phyloP scores from a whole-genome alignment of 768 basidiomycete species.

The Psilocybe azurescens region DNA sequence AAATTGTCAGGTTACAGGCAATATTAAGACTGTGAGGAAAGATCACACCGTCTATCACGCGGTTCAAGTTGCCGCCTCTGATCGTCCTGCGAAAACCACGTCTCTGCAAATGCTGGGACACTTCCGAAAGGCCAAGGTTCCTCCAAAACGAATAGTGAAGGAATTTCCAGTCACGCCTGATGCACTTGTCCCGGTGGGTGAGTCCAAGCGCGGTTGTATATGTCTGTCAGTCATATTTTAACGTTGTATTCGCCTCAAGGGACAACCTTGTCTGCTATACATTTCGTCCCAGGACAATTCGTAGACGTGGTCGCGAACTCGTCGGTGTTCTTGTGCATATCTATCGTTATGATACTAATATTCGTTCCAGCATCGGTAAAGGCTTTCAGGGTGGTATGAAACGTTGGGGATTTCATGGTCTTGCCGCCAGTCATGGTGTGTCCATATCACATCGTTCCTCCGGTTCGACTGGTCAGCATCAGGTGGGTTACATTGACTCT shows the following conservation, averaged over 20 bases:
- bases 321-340: constrained; percentile 52
- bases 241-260: constrained; percentile 49
- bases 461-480: constrained; percentile 94
- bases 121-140: constrained; percentile 81
- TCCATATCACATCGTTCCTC: constrained; percentile 92
- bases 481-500: constrained; percentile 51
- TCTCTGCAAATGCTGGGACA: constrained; percentile 87
- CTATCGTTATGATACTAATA: constrained; percentile 1
- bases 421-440: constrained; percentile 94
- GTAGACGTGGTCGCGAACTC: constrained; percentile 92
- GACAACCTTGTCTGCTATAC: constrained; percentile 86
- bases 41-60: constrained; percentile 83
- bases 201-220: constrained; percentile 29
- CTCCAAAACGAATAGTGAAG: constrained; percentile 82
- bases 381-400: constrained; percentile 99
- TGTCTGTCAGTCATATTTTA: not conserved
- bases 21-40: constrained; percentile 65
- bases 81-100: constrained; percentile 72
- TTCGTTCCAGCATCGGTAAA: constrained; percentile 80
- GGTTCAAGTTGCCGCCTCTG: constrained; percentile 91
- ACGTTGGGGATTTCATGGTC: constrained; percentile 90
- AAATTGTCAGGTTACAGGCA: constrained; percentile 89
- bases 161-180: constrained; percentile 91
- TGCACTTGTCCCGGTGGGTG: constrained; percentile 89
- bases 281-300: constrained; percentile 97